Base-by-base conservation (phyloP, 345 rosid genomes). In the Schrenkiella parvula region DNA sequence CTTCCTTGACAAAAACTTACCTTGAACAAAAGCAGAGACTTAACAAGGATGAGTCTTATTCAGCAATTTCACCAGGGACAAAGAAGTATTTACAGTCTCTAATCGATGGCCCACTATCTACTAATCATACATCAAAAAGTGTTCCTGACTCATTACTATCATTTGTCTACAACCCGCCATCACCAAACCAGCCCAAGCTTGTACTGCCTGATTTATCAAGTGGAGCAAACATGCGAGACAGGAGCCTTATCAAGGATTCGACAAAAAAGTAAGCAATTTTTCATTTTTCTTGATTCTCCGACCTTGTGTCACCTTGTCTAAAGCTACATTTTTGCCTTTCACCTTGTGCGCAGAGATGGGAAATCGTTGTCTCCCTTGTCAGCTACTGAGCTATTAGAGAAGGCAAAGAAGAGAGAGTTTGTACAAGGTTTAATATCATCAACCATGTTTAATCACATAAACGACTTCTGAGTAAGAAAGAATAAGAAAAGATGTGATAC, bases 1-100 rank as follows among this genome's bases (percentile, higher is more conserved):
- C 52, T 83, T 76, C 92, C 97, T 89, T 91, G 82, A 91, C 86
- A 51, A 52, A 37, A 53, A 56, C 62, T 82, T 84, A 91, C 96
- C 75, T 82, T 71, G 84, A 84, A 71, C 89, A 84, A 59, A 84
- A 74, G 61, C 75, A 86, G 72, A 88, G 80, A 65, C 75, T 75
- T 48, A 63, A 71, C 77, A 87, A 84, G 81, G 79, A 74, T 13
- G 82, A 81, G 37, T 77, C 80, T 18, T 60, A 75, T 78, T 80
- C 85, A 67, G 43, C 76, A 31, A 52, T 77, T 46, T 78, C 80
- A 15, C 66, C 71, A 38, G 39, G 80, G 74, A 86, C 78, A 70
- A 80, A 72, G 66, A 89, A 82, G 70, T 76, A 84, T 51, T 78
- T 80, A 64, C 81, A 70, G 63, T 80, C 89, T 26, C 74, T 80